Evolutionary conservation across 2,329 filamentous ascomycete species (phyloP), one percentile per base, ranked within the genome.

Genomic region (Nannizziopsis arthrosporioides): DNA sequence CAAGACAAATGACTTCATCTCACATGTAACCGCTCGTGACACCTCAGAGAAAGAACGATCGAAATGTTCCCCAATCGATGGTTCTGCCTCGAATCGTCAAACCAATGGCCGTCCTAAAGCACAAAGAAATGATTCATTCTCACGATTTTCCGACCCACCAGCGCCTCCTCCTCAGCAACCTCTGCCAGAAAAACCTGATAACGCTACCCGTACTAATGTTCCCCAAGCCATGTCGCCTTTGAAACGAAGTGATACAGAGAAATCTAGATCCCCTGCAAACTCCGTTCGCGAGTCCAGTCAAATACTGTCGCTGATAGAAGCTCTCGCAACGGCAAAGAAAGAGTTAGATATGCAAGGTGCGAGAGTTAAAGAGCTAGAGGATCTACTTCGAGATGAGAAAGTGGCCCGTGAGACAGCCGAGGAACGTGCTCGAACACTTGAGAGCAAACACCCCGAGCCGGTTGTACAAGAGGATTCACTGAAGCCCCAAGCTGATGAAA

Each of bases 101-200:
- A 55, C 68, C n/a, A 74, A 72, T 51, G 70, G 68, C 42, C 63
- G 65, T 30, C 64, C 65, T 7, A 69, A 71, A 54, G 64, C 68
- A 49, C 66, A 72, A 41, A 82, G 86, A 55, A 69, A 80, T 15
- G 88, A 94, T 59, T 72, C 81, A 36, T 90, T 92, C 58, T 78
- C 85, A 3, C 78, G 88, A 45, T 96, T 95, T 63, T 92, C 86
- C 1, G 89, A 95, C 50, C 90, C 90, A 44, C 90, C 90, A 3
- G 90, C 89, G 17, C 90, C 90, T 6, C 90, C 90, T 19, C 90
- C 90, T 22, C 88, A 94, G 57, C 89, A 94, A 57, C 90, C 90
- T 11, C 72, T 96, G 5, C 90, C 90, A 1, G 89, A 95, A 62
- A 95, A 95, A 63, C 90, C 90, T 0, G 87, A 94, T 64, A 78